Percentiles rank a stretch among this genome's conserved stretches.
These are phyloP conservation scores for Globisporangium takayamanum DNA, from an alignment of 352 stramenopile species.

Conservation along the genomic window DNA sequence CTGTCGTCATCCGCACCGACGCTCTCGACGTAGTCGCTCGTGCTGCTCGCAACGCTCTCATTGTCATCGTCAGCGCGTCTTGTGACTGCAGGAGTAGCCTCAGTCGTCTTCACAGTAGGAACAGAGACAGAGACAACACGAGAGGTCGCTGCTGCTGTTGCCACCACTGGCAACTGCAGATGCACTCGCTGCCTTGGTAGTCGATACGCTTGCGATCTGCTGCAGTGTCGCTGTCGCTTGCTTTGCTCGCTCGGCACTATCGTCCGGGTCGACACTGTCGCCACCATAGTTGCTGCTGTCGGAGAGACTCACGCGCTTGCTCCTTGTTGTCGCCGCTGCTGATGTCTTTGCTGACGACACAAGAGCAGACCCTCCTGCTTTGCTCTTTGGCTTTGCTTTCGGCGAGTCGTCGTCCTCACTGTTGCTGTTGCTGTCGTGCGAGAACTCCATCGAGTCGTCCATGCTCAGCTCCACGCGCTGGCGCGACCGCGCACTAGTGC, in stretches of 20 bases:
- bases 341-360: not conserved
- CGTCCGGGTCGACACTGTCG: not conserved
- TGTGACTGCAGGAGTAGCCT: not conserved
- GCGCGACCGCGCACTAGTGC: slow-evolving; percentile 7
- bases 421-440: slow-evolving; percentile 9
- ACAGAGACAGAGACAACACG: too few species aligned
- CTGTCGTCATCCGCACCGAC: slow-evolving; percentile 1
- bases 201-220: not conserved
- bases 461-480: slow-evolving; percentile 39
- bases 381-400: not conserved
- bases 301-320: slow-evolving; percentile 2
- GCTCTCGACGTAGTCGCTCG: slow-evolving; percentile 20
- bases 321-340: not conserved
- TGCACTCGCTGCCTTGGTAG: not conserved
- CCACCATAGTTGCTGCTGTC: slow-evolving; percentile 9
- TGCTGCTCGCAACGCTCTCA: slow-evolving; percentile 28
- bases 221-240: too few species aligned
- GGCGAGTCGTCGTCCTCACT: not conserved
- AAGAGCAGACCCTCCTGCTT: not conserved
- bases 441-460: slow-evolving; percentile 45
- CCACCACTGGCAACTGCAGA: not conserved
- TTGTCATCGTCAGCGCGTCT: not conserved
- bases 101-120: not conserved
- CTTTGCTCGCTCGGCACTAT: not conserved
- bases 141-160: slow-evolving; percentile 1